Base-by-base conservation (phyloP, 73 alveolate genomes). In the Durusdinium trenchii region DNA sequence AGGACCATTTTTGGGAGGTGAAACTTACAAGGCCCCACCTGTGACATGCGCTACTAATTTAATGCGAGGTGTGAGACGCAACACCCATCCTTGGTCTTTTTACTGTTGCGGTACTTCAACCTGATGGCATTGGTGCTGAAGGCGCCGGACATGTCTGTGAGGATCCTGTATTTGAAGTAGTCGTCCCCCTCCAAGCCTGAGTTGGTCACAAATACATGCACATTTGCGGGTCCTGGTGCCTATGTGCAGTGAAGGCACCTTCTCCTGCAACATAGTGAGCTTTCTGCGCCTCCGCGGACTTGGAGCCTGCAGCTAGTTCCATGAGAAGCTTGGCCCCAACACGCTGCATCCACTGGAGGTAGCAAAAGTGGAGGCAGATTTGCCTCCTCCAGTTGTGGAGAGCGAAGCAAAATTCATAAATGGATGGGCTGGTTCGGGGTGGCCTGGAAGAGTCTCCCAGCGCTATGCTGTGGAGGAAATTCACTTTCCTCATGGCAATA, bases 301-400 rank as follows among this genome's bases (percentile, higher is more conserved):
- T 71, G 50, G 83, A 23, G 23, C 83, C 83, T 6, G 32, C 48
- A 20, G 83, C 83, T 5, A 48, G 50, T 4, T 23, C 50, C 26
- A 7, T 4, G 30, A 71, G 38, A 4, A n/a, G 26, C 48, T 71
- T 71, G 83, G 46, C 46, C 12, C 83, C 83, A 5, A 9, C 48
- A 23, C 83, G 32, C 38, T 71, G 32, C 83, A 71, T 71, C 83
- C 83, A 71, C 23, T n/a, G 50, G 16, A 71, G 48, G 83, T 35
- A 71, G 16, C 46, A 32, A 71, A 71, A 71, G 50, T 71, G 83
- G 46, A 71, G 38, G 38, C 50, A 7, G 83, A 71, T 71, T 38
- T 71, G 83, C 38, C 83, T 71, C 23, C 83, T 32, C 83, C 83
- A 71, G 83, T 71, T 32, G 50, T 71, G 83, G 26, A 71, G 16